Percentiles rank a stretch among this genome's conserved stretches.
These are phyloP conservation scores for Stephania yunnanensis DNA, from an alignment of 164 flowering plant species.

Conservation along the genomic window DNA sequence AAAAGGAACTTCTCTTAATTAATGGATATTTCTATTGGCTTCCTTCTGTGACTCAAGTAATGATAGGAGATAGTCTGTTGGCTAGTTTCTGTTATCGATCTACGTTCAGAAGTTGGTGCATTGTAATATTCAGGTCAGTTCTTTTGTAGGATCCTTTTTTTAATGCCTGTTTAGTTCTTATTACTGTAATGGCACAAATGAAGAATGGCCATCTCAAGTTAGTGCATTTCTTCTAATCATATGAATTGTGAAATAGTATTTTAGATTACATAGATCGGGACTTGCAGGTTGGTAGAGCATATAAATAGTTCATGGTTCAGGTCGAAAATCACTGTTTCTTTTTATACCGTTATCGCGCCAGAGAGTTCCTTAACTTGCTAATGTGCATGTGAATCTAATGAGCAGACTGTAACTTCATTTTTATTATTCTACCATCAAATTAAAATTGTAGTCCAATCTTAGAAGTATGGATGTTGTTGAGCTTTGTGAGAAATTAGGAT, in stretches of 20 bases:
- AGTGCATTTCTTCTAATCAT: background rate
- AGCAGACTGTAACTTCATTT: background rate
- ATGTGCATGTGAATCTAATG: background rate
- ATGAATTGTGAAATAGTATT: background rate
- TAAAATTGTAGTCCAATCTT: no score
- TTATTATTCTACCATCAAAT: no score
- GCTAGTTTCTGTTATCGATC: background rate
- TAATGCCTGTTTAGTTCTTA: background rate
- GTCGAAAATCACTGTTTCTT: background rate
- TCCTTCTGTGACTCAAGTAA: slow-evolving; percentile 3
- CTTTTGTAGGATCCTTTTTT: background rate
- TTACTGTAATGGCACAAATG: background rate
- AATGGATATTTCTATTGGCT: slow-evolving; percentile 9
- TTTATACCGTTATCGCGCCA: background rate
- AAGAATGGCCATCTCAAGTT: background rate
- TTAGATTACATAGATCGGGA: background rate
- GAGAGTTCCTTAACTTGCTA: background rate
- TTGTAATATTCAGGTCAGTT: background rate
- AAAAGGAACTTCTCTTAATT: slow-evolving; percentile 8
- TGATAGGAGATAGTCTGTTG: background rate
- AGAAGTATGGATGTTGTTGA: no score
- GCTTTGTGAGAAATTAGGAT: no score
- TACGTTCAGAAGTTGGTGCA: background rate
- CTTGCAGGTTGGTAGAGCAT: background rate
- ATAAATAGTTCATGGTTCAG: background rate